A percentile compares a stretch with the other conserved stretches of the same genome.
phyloP scores from a whole-genome alignment of 495 filamentous ascomycete genomes.

The Aspergillus olivimuriae region DNA sequence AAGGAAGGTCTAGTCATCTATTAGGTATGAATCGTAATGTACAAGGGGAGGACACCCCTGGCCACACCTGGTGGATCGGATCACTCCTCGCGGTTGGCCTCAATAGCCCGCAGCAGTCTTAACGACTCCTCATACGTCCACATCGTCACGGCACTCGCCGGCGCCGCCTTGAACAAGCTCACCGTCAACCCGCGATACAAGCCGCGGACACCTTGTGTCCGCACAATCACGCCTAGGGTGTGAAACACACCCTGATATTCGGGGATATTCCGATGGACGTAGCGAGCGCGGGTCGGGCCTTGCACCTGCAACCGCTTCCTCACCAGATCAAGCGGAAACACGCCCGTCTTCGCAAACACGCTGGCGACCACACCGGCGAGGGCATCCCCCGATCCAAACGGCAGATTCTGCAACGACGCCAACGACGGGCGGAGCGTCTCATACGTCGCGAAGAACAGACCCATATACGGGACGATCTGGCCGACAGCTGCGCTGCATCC shows the following conservation, averaged over 20 bases:
- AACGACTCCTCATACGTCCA: conserved; percentile 90
- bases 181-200: conserved; percentile 86
- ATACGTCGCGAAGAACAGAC: conserved; percentile 87
- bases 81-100: conserved; percentile 18
- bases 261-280: conserved; percentile 84
- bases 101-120: conserved; percentile 46
- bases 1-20: background rate
- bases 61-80: background rate
- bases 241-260: conserved; percentile 63
- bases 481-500: conserved; percentile 71
- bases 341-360: conserved; percentile 75
- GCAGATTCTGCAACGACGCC: conserved; percentile 44
- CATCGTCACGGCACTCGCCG: conserved; percentile 92
- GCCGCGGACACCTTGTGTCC: conserved; percentile 67
- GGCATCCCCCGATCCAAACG: conserved; percentile 74
- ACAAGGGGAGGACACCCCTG: background rate
- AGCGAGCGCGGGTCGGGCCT: conserved; percentile 70
- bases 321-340: conserved; percentile 92
- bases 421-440: conserved; percentile 58
- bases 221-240: conserved; percentile 61
- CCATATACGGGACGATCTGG: conserved; percentile 95
- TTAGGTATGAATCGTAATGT: background rate
- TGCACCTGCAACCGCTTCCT: conserved; percentile 93
- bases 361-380: conserved; percentile 72
- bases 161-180: conserved; percentile 87